A percentile compares a stretch with the other conserved stretches of the same genome.
Conservation (phyloP, 495 filamentous ascomycete species). For the Penicillium cinerascens region DNA sequence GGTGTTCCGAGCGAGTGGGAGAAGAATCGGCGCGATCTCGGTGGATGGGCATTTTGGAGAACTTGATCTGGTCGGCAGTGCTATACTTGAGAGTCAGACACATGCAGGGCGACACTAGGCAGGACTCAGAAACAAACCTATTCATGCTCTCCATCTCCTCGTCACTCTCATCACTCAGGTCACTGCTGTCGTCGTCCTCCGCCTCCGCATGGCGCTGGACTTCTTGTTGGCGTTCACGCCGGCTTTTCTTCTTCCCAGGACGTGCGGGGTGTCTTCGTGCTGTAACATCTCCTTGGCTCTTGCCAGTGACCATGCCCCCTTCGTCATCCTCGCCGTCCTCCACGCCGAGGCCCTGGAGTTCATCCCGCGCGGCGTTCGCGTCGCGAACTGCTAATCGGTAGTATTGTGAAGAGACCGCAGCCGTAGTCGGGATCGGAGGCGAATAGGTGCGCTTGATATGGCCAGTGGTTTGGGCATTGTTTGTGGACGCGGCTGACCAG, state of each 20-base stretch:
- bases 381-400: slow-evolving; percentile 47
- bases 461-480: slow-evolving; percentile 37
- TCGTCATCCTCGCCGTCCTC: slow-evolving; percentile 78
- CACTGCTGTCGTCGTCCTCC: slow-evolving; percentile 96
- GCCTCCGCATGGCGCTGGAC: slow-evolving; percentile 66
- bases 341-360: slow-evolving; percentile 34
- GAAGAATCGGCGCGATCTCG: slow-evolving; percentile 77
- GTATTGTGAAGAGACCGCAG: slow-evolving; percentile 73
- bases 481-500: slow-evolving; percentile 69
- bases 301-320: slow-evolving; percentile 75
- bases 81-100: slow-evolving; percentile 33
- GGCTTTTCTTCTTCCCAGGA: slow-evolving; percentile 44
- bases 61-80: slow-evolving; percentile 79
- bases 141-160: slow-evolving; percentile 65
- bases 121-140: slow-evolving; percentile 28
- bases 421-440: slow-evolving; percentile 87
- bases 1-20: slow-evolving; percentile 61
- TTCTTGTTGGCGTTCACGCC: slow-evolving; percentile 42
- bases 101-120: neutral
- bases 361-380: slow-evolving; percentile 28
- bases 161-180: slow-evolving; percentile 93
- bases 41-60: slow-evolving; percentile 89
- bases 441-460: slow-evolving; percentile 90
- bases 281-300: slow-evolving; percentile 67
- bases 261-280: slow-evolving; percentile 58